phyloP scores from a whole-genome alignment of 768 basidiomycete genomes.

The Termitomyces sp. region DNA sequence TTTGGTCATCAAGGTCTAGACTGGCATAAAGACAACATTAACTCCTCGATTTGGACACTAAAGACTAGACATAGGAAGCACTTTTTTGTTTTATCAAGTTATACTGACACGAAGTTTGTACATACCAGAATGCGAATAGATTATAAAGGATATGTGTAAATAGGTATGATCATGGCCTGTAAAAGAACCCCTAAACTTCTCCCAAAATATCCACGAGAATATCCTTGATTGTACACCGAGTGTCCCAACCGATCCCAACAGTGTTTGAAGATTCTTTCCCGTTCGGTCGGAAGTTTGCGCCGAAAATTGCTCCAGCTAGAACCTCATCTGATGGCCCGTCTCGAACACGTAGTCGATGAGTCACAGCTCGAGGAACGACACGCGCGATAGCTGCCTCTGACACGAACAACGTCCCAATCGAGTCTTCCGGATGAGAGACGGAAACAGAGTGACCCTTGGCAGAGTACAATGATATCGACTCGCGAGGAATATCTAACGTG shows the following conservation, averaged over 20 bases:
- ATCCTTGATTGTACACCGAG: constrained; percentile 52
- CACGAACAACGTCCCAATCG: constrained; percentile 43
- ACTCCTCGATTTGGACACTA: no score
- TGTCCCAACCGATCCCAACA: constrained; percentile 15
- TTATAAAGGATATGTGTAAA: no score
- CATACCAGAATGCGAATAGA: no score
- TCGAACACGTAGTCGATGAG: constrained; percentile 69
- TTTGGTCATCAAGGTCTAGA: no score
- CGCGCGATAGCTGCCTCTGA: constrained; percentile 73
- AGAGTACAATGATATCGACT: constrained; percentile 4
- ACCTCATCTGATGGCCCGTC: constrained; percentile 69
- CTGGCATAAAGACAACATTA: no score
- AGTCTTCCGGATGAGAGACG: constrained; percentile 4
- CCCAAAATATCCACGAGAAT: constrained; percentile 56
- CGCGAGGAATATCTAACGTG: constrained; percentile 8
- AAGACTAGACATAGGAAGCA: no score
- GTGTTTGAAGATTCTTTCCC: background rate
- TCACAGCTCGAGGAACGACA: constrained; percentile 66
- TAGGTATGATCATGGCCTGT: no score
- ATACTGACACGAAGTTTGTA: no score
- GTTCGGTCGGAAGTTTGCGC: constrained; percentile 40
- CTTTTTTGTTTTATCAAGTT: no score
- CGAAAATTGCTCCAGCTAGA: constrained; percentile 55
- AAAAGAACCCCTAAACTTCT: no score
- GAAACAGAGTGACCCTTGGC: background rate